Percentiles rank a stretch among this genome's conserved stretches.
phyloP scores from a whole-genome alignment of 1,284 basidiomycete species.

The Cryptococcus jaspeensis region DNA sequence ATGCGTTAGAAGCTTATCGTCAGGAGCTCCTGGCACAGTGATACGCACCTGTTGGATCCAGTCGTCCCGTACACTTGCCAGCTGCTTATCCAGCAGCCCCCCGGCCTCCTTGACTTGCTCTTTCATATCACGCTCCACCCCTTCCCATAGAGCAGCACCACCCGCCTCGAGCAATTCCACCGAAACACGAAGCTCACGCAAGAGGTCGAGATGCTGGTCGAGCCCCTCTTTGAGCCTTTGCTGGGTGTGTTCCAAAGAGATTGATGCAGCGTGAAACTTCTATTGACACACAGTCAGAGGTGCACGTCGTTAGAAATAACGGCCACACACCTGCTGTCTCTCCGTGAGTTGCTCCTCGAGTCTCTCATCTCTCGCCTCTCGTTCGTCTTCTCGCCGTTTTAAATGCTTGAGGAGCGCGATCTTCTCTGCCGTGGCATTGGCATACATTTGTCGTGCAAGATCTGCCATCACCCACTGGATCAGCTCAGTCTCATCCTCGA shows the following conservation, averaged over 20 bases:
- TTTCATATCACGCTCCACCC: not conserved
- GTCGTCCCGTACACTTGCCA: not conserved
- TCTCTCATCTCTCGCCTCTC: not conserved
- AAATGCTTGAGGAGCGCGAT: slow-evolving; percentile 28
- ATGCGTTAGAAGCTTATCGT: not conserved
- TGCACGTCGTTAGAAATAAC: no score
- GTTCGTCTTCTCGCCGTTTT: slow-evolving; percentile 6
- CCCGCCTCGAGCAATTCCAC: not conserved
- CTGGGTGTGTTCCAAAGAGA: no score
- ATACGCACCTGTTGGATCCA: slow-evolving; percentile 6
- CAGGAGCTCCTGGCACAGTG: no score
- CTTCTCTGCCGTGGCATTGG: slow-evolving; percentile 37
- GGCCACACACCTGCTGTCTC: not conserved
- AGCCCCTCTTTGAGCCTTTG: not conserved
- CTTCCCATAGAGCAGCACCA: not conserved
- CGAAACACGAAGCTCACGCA: no score
- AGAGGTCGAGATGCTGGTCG: not conserved
- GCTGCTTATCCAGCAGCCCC: not conserved
- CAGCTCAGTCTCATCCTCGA: not conserved
- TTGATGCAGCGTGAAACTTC: not conserved
- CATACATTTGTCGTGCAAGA: slow-evolving; percentile 27
- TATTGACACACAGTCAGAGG: not conserved
- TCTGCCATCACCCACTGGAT: slow-evolving; percentile 15
- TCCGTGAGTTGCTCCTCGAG: not conserved
- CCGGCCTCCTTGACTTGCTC: not conserved